Percentiles rank a stretch among this genome's conserved stretches.
Evolutionary conservation across 2,329 filamentous ascomycete genomes (phyloP).

Genomic region (Fusarium foetens): DNA sequence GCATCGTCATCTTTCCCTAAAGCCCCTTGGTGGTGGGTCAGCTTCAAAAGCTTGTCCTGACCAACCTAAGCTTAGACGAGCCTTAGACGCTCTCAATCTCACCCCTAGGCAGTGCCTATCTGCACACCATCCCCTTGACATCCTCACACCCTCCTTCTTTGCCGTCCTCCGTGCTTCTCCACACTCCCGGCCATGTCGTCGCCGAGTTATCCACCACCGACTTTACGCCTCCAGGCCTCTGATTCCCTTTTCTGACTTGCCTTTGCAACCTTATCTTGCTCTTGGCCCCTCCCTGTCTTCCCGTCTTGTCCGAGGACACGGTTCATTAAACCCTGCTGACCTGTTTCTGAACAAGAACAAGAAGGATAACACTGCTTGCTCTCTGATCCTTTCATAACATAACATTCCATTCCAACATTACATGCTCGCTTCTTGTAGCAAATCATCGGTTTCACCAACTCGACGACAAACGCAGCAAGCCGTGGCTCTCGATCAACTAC

Average conservation of each 20-base stretch:
- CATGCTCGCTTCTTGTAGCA: constrained; percentile 36
- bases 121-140: constrained; percentile 18
- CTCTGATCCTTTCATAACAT: background rate
- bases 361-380: background rate
- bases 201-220: constrained; percentile 49
- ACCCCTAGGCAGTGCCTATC: constrained; percentile 6
- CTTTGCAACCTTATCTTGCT: constrained; percentile 47
- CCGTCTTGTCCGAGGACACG: constrained; percentile 36
- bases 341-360: constrained; percentile 17
- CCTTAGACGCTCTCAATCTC: constrained; percentile 16
- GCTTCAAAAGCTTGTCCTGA: constrained; percentile 49
- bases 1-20: constrained; percentile 41
- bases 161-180: constrained; percentile 45
- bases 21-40: constrained; percentile 39
- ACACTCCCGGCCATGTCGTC: constrained; percentile 48
- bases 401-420: constrained; percentile 1
- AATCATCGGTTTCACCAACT: constrained; percentile 31
- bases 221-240: constrained; percentile 38
- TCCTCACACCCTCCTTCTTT: constrained; percentile 40
- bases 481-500: constrained; percentile 24
- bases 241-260: constrained; percentile 41
- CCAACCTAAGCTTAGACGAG: constrained; percentile 32
- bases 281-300: constrained; percentile 37
- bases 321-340: constrained; percentile 37
- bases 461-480: constrained; percentile 35